Evolutionary conservation across 495 filamentous ascomycete genomes (phyloP).

Genomic region (Ascodesmis nigricans): DNA sequence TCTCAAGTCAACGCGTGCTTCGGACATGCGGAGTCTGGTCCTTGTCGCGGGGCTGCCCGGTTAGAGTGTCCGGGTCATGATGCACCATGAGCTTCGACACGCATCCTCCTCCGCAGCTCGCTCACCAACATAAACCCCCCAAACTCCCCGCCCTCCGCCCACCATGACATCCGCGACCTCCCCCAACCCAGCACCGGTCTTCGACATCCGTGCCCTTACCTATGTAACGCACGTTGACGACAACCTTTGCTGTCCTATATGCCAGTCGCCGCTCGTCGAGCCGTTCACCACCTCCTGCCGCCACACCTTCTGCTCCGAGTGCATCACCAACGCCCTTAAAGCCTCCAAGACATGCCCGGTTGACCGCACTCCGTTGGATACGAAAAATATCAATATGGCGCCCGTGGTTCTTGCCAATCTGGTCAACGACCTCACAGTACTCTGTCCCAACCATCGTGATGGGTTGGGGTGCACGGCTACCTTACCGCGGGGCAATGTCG

Average conservation of each 20-base stretch:
- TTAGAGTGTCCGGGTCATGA: no score
- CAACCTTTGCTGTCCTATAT: constrained; percentile 50
- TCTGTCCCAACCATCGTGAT: constrained; percentile 36
- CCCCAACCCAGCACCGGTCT: no score
- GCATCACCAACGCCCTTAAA: constrained; percentile 32
- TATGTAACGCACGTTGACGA: constrained; percentile 37
- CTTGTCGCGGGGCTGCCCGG: no score
- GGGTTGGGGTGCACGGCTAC: constrained; percentile 34
- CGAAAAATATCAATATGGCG: constrained; percentile 14
- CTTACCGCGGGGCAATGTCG: constrained; percentile 33
- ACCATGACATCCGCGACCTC: no score
- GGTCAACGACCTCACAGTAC: constrained; percentile 43
- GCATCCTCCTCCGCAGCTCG: no score
- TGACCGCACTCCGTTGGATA: constrained; percentile 16
- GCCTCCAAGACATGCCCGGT: constrained; percentile 24
- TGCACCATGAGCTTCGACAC: no score
- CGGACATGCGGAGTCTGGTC: no score
- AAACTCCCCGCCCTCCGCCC: no score
- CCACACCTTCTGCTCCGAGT: constrained; percentile 45
- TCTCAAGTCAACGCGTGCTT: no score
- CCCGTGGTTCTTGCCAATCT: constrained; percentile 24
- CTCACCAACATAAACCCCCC: no score
- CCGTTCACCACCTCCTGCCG: constrained; percentile 41
- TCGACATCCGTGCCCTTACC: constrained; percentile 41
- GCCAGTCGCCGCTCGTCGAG: constrained; percentile 41